Percentiles rank a stretch among this genome's conserved stretches.
phyloP scores from a whole-genome alignment of 83 land plant genomes.

The Isoetes engelmannii region DNA sequence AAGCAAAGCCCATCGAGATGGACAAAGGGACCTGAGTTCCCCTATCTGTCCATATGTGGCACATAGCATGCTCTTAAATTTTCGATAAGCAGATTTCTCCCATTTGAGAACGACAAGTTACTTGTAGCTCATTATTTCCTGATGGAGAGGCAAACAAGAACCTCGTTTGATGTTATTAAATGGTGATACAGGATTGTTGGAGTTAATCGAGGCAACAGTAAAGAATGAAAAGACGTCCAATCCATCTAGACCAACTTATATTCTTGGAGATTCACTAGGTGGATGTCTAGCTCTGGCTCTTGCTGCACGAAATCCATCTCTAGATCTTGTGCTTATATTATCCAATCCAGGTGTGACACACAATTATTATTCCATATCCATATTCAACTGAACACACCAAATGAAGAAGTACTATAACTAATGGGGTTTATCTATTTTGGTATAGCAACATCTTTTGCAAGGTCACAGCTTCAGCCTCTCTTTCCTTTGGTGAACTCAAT shows the following conservation, averaged over 20 bases:
- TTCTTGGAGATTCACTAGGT: conserved; percentile 94
- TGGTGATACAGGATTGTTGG: conserved; percentile 14
- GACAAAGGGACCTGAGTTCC: no score
- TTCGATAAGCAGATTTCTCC: no score
- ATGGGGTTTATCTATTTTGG: background rate
- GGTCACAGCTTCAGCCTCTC: conserved; percentile 71
- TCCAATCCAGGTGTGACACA: conserved; percentile 69
- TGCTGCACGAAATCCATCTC: conserved; percentile 81
- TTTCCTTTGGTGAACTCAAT: conserved; percentile 60
- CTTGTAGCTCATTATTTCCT: background rate
- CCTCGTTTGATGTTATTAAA: no score
- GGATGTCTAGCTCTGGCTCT: conserved; percentile 81
- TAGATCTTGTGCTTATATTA: conserved; percentile 64
- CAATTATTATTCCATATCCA: background rate
- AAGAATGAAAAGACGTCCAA: conserved; percentile 38
- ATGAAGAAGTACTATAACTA: background rate
- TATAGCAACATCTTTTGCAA: conserved; percentile 68
- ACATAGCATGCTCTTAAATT: no score
- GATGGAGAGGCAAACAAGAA: background rate
- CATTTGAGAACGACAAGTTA: background rate
- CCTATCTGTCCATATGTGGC: no score
- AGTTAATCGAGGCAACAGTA: conserved; percentile 53
- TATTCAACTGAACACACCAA: background rate
- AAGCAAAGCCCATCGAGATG: no score
- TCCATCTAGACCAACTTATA: conserved; percentile 72